Conservation (phyloP, 2,329 filamentous ascomycete species). For the Venturiaceae sp. region DNA sequence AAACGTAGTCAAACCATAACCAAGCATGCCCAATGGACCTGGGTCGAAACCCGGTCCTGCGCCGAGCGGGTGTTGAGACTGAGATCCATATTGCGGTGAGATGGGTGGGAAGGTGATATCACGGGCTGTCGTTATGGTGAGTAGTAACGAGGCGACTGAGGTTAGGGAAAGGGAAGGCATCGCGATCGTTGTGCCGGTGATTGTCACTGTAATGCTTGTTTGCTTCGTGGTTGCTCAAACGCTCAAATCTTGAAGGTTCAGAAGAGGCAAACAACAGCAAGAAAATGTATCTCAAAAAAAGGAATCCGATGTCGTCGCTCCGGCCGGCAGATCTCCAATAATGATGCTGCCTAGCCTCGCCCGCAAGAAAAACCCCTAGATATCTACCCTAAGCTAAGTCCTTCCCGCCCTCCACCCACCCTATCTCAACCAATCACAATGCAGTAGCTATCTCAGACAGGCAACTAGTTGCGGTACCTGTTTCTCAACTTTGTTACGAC, state of each 20-base stretch:
- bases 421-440: background rate
- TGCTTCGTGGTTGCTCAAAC: background rate
- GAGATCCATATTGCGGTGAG: background rate
- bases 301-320: background rate
- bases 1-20: constrained; percentile 34
- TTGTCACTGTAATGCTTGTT: too few relatives aligned
- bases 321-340: too few relatives aligned
- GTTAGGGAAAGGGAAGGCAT: background rate
- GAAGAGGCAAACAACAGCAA: background rate
- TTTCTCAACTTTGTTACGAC: background rate
- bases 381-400: background rate
- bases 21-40: background rate
- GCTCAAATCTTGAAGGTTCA: background rate
- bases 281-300: background rate
- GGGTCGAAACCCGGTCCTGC: background rate
- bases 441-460: background rate
- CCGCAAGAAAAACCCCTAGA: background rate
- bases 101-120: constrained; percentile 1
- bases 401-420: too few relatives aligned
- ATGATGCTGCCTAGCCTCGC: too few relatives aligned
- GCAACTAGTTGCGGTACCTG: background rate
- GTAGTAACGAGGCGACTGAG: too few relatives aligned
- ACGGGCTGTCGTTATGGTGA: background rate
- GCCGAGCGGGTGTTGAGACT: background rate
- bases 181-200: too few relatives aligned